phyloP scores from a whole-genome alignment of 2,329 filamentous ascomycete genomes.

The Helminthosporium solani region DNA sequence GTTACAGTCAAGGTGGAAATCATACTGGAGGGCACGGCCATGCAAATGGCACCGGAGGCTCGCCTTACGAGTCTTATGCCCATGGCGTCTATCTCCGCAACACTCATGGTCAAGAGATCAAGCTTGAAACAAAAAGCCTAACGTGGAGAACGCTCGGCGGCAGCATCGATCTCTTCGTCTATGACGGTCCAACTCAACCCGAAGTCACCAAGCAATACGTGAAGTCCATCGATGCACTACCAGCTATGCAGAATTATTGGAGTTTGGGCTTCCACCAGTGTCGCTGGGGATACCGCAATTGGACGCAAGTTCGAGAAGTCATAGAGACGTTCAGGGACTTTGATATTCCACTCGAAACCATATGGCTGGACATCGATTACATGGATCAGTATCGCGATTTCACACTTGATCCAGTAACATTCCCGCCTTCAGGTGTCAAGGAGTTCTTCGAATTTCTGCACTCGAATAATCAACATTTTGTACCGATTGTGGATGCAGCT shows the following conservation, averaged over 20 bases:
- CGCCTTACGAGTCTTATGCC: constrained; percentile 64
- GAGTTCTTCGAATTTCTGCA: constrained; percentile 57
- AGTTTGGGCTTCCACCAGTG: constrained; percentile 82
- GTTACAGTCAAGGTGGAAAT: constrained; percentile 2
- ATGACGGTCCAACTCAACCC: constrained; percentile 67
- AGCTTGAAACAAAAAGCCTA: constrained; percentile 63
- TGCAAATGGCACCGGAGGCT: constrained; percentile 41
- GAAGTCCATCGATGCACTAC: constrained; percentile 64
- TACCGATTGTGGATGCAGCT: constrained; percentile 62
- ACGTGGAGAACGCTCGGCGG: constrained; percentile 77
- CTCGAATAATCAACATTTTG: constrained; percentile 57
- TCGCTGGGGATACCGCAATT: constrained; percentile 78
- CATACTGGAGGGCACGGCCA: constrained; percentile 1
- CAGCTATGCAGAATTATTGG: constrained; percentile 77
- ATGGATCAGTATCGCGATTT: constrained; percentile 56
- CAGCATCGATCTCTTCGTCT: constrained; percentile 77
- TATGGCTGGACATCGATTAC: constrained; percentile 50
- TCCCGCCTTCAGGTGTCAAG: constrained; percentile 51
- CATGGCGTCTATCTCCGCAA: constrained; percentile 80
- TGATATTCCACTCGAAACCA: constrained; percentile 54
- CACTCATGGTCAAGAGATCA: constrained; percentile 71
- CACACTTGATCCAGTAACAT: constrained; percentile 56
- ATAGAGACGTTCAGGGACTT: constrained; percentile 56
- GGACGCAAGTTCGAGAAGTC: constrained; percentile 63
- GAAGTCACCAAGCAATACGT: constrained; percentile 73